Evolutionary conservation across 2,329 filamentous ascomycete species (phyloP), one percentile per base, ranked within the genome.

Genomic region (Ophioceras dolichostomum): DNA sequence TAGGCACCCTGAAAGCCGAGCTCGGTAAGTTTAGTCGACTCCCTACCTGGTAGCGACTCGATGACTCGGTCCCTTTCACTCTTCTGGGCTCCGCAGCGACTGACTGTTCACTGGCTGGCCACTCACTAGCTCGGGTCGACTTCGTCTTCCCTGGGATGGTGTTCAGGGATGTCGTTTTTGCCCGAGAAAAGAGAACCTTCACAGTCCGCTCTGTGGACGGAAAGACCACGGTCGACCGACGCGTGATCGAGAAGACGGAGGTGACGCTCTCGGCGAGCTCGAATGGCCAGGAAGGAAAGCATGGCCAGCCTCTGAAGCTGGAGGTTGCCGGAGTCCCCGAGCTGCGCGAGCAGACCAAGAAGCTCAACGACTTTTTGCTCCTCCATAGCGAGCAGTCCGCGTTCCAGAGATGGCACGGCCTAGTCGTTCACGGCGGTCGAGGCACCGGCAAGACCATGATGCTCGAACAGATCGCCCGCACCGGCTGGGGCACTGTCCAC

Each of bases 361-460:
- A 68, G 37, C 69, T 94, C 43, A 89, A 93, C 53, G 54, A 64
- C 27, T 76, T 78, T 36, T 65, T 94, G 18, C 10, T 19, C 6
- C 9, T 10, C 5, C 17, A 13, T 12, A 41, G 34, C 19, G n/a
- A 8, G 10, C 29, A 2, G 56, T 55, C 27, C 47, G 49, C 40
- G 35, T 51, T 31, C 41, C 53, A 49, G 48, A 54, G 51, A 48
- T 58, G 32, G 43, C 67, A 71, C 37, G 76, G 76, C 0, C 69
- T 91, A 26, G 67, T 91, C 18, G 65, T 95, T 4, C 79, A 93
- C 53, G 89, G 89, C 12, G 79, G 83, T 14, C 74, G 76, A 43
- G 88, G 89, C 10, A 93, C 84, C 0, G 89, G 89, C 18, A 95
- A 95, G 60, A 81, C 76, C 1, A 68, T 82, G 44, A 64, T 95